Evolutionary conservation across 805 yeast genomes (phyloP).

Genomic region (Yueomyces sinensis): DNA sequence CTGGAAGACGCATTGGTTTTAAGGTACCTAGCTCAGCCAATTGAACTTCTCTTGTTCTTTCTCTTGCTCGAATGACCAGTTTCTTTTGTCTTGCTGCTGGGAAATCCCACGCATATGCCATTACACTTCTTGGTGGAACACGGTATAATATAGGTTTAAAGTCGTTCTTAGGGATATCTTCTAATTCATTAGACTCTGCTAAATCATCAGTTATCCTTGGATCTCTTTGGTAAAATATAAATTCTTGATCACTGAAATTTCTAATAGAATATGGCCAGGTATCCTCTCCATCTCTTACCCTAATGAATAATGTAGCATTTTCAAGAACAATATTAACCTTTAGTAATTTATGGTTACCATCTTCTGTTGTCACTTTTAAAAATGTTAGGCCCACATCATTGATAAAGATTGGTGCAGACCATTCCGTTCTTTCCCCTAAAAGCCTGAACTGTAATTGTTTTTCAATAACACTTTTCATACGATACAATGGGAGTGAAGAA

Average conservation of each 20-base stretch:
- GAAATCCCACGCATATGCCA: constrained; percentile 98
- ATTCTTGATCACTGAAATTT: constrained; percentile 80
- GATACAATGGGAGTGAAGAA: constrained; percentile 45
- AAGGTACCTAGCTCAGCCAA: constrained; percentile 87
- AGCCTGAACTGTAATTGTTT: constrained; percentile 54
- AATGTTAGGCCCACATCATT: constrained; percentile 74
- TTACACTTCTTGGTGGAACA: constrained; percentile 79
- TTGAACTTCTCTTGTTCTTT: constrained; percentile 65
- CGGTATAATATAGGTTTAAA: constrained; percentile 72
- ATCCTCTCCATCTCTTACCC: constrained; percentile 55
- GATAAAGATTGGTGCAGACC: constrained; percentile 84
- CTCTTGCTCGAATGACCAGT: constrained; percentile 55
- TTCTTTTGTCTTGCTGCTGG: constrained; percentile 86
- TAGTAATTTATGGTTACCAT: constrained; percentile 55
- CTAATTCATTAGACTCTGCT: constrained; percentile 37
- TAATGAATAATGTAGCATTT: constrained; percentile 67
- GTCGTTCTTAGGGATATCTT: constrained; percentile 33
- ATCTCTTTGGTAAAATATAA: constrained; percentile 74
- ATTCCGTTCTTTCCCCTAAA: constrained; percentile 40
- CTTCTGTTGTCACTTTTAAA: constrained; percentile 52
- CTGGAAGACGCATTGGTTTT: constrained; percentile 70
- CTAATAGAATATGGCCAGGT: constrained; percentile 90
- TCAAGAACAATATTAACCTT: constrained; percentile 69
- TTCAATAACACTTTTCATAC: constrained; percentile 35
- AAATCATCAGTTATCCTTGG: constrained; percentile 34